Percentiles rank a stretch among this genome's conserved stretches.
phyloP scores from a whole-genome alignment of 495 filamentous ascomycete genomes.

The Podospora pseudopauciseta region DNA sequence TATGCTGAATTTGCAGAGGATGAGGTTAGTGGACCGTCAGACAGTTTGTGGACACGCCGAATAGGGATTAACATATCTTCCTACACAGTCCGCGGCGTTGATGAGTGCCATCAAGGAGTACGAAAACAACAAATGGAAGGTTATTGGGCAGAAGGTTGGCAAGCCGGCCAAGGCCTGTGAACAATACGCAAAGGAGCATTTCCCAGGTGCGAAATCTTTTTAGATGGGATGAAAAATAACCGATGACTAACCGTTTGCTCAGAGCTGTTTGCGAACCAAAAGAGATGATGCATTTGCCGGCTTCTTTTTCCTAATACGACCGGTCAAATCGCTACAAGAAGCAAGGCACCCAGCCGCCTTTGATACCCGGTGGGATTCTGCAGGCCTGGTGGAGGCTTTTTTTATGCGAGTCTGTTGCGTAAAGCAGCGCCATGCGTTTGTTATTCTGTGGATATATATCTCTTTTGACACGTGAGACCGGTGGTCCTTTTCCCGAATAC shows the following conservation, averaged over 20 bases:
- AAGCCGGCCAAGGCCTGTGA: slow-evolving; percentile 99
- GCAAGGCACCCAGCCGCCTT: not conserved
- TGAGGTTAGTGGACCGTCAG: slow-evolving; percentile 60
- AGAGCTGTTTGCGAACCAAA: slow-evolving; percentile 23
- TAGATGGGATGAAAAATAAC: not conserved
- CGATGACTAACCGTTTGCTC: not conserved
- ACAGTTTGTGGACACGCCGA: slow-evolving; percentile 13
- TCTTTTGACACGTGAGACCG: not conserved
- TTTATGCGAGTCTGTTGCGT: not conserved
- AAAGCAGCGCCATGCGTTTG: not conserved
- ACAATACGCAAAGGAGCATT: slow-evolving; percentile 97
- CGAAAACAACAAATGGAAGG: slow-evolving; percentile 97
- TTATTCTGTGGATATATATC: not conserved
- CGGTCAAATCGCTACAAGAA: not conserved
- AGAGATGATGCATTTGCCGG: not conserved
- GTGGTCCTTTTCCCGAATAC: not conserved
- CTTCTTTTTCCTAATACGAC: not conserved
- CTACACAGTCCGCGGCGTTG: slow-evolving; percentile 69
- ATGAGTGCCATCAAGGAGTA: slow-evolving; percentile 97
- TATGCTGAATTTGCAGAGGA: slow-evolving; percentile 99
- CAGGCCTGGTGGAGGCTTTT: not conserved
- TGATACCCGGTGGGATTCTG: not conserved
- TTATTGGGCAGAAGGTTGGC: slow-evolving; percentile 90
- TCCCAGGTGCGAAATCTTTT: slow-evolving; percentile 43
- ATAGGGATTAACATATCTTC: not conserved